These are phyloP conservation scores for Leptographium lundbergii DNA, from an alignment of 2,329 filamentous ascomycete species.

Conservation along the genomic window DNA sequence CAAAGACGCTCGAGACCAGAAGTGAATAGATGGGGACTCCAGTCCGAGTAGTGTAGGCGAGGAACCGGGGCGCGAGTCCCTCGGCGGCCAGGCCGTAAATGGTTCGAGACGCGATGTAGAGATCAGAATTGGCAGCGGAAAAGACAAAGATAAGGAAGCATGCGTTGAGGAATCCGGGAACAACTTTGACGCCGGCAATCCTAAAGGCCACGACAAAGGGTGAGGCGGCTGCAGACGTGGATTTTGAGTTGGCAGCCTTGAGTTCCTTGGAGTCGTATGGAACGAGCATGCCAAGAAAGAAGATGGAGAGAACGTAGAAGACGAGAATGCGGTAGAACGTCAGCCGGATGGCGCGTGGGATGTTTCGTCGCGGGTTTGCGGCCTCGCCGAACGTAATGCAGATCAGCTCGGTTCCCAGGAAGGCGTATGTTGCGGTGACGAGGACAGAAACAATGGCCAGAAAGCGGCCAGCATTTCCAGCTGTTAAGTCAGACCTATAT, in stretches of 20 bases:
- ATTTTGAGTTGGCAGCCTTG: slow-evolving; percentile 22
- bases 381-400: slow-evolving; percentile 57
- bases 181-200: slow-evolving; percentile 29
- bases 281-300: slow-evolving; percentile 54
- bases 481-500: background rate
- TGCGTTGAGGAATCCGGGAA: slow-evolving; percentile 47
- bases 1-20: slow-evolving; percentile 20
- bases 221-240: slow-evolving; percentile 37
- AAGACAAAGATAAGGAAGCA: slow-evolving; percentile 44
- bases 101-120: slow-evolving; percentile 30
- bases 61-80: slow-evolving; percentile 24
- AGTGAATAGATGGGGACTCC: slow-evolving; percentile 27
- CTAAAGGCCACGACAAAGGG: slow-evolving; percentile 29
- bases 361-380: slow-evolving; percentile 51
- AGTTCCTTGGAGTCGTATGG: slow-evolving; percentile 40
- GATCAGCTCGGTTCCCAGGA: slow-evolving; percentile 44
- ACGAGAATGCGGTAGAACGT: slow-evolving; percentile 57
- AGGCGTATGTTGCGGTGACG: slow-evolving; percentile 25
- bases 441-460: slow-evolving; percentile 14
- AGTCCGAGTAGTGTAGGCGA: slow-evolving; percentile 19
- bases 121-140: slow-evolving; percentile 47
- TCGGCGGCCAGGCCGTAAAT: slow-evolving; percentile 25
- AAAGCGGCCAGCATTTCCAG: slow-evolving; percentile 23
- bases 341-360: slow-evolving; percentile 53
- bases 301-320: slow-evolving; percentile 53